phyloP scores from a whole-genome alignment of 768 basidiomycete species.

The Boletus rubroflammeus region DNA sequence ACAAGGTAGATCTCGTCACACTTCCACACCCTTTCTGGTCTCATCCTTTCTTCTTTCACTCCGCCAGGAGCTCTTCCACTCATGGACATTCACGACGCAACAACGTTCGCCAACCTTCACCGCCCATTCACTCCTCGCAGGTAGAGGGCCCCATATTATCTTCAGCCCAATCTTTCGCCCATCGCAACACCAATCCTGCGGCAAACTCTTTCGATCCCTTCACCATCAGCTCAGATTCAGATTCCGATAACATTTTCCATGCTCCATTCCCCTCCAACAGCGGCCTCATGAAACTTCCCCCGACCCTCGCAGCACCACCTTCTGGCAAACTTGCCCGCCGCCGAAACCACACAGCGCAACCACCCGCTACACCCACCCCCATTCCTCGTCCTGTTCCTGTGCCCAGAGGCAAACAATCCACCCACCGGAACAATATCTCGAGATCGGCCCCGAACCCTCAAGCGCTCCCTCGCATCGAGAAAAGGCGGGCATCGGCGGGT shows the following conservation, averaged over 20 bases:
- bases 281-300: conserved; percentile 31
- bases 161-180: conserved; percentile 23
- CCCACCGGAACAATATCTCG: conserved; percentile 34
- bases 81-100: conserved; percentile 45
- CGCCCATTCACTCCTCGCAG: conserved; percentile 59
- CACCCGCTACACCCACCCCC: conserved; percentile 37
- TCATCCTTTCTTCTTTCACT: conserved; percentile 6
- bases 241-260: conserved; percentile 36
- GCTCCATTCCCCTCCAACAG: conserved; percentile 28
- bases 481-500: conserved; percentile 34
- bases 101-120: conserved; percentile 61
- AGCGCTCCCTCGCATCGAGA: conserved; percentile 28
- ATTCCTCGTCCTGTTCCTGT: conserved; percentile 46
- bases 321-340: conserved; percentile 58
- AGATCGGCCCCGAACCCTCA: conserved; percentile 51
- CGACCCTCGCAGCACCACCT: conserved; percentile 43
- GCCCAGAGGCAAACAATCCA: conserved; percentile 30
- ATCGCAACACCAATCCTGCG: conserved; percentile 31
- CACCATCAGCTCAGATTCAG: conserved; percentile 42
- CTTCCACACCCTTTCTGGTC: background rate
- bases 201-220: conserved; percentile 48
- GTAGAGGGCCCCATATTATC: conserved; percentile 48
- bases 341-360: conserved; percentile 39
- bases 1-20: conserved; percentile 36
- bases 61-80: conserved; percentile 43